Evolutionary conservation across 1,284 basidiomycete species (phyloP).

Genomic region (Papiliotrema laurentii): DNA sequence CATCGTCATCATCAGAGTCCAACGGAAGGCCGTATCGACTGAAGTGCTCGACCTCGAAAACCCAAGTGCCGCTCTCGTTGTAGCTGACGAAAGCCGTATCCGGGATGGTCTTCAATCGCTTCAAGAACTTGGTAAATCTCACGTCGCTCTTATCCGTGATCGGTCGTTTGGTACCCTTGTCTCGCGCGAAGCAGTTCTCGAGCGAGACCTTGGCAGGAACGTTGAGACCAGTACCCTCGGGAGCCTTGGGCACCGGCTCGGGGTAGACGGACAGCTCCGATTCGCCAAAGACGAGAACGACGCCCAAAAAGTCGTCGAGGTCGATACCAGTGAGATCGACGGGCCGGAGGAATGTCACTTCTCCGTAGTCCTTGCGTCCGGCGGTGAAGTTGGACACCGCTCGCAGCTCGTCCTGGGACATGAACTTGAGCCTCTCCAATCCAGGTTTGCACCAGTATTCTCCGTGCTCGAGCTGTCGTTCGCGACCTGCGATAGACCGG

Average conservation of each 20-base stretch:
- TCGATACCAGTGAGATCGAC: slow-evolving; percentile 87
- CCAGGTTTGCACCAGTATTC: slow-evolving; percentile 85
- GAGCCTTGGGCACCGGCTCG: slow-evolving; percentile 64
- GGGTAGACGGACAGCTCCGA: slow-evolving; percentile 93
- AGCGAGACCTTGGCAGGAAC: slow-evolving; percentile 77
- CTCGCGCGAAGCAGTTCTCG: slow-evolving; percentile 78
- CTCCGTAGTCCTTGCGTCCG: slow-evolving; percentile 83
- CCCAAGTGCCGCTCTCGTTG: slow-evolving; percentile 75
- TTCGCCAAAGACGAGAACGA: slow-evolving; percentile 81
- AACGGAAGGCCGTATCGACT: slow-evolving; percentile 48
- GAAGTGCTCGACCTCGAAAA: slow-evolving; percentile 91
- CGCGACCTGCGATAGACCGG: slow-evolving; percentile 19
- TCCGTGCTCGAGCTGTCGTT: slow-evolving; percentile 62
- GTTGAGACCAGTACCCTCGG: slow-evolving; percentile 82
- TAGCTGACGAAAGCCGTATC: slow-evolving; percentile 82
- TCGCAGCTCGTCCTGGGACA: slow-evolving; percentile 64
- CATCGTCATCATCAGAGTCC: slow-evolving; percentile 36
- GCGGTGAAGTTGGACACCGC: slow-evolving; percentile 68
- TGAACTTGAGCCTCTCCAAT: slow-evolving; percentile 63
- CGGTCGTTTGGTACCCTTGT: slow-evolving; percentile 86
- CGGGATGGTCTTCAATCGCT: slow-evolving; percentile 76
- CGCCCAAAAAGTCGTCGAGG: slow-evolving; percentile 77
- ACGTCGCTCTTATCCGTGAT: slow-evolving; percentile 78
- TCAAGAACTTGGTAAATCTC: slow-evolving; percentile 69
- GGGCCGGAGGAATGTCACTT: slow-evolving; percentile 82